phyloP scores from a whole-genome alignment of 495 filamentous ascomycete genomes.

The Trichocladium uniseriatum region DNA sequence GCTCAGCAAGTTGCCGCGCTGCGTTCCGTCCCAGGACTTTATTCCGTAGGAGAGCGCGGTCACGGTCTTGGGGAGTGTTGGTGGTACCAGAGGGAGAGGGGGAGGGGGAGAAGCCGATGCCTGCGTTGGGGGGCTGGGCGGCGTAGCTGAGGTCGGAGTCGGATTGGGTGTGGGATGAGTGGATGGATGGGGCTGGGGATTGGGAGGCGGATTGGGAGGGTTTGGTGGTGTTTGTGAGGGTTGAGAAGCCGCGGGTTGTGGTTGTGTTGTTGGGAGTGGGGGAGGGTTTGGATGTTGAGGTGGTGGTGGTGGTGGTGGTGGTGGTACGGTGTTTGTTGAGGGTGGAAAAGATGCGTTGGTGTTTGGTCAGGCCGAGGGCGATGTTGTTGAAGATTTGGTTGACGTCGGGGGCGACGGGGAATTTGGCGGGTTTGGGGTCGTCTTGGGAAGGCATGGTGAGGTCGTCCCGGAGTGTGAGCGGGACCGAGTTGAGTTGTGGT shows the following conservation, averaged over 20 bases:
- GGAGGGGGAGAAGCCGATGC: constrained; percentile 23
- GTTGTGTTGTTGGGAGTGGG: background rate
- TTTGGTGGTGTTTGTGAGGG: background rate
- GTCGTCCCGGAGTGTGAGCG: background rate
- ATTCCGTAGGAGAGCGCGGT: constrained; percentile 20
- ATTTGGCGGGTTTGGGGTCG: background rate
- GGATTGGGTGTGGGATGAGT: background rate
- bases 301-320: constrained; percentile 7
- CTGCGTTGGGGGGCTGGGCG: constrained; percentile 28
- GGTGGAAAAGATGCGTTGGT: constrained; percentile 7
- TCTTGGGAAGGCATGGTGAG: background rate
- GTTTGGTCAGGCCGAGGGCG: constrained; percentile 13
- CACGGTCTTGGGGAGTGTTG: constrained; percentile 6
- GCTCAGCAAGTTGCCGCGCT: constrained; percentile 2
- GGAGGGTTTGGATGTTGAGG: too few species aligned
- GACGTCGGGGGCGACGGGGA: constrained; percentile 24
- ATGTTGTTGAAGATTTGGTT: constrained; percentile 31
- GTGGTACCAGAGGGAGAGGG: background rate
- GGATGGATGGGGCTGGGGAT: background rate
- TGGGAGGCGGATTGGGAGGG: background rate
- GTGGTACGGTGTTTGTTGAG: constrained; percentile 8
- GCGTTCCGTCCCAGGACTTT: constrained; percentile 24
- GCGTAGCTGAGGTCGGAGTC: constrained; percentile 23
- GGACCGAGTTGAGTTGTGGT: background rate
- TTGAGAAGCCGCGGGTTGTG: background rate